Percentiles rank a stretch among this genome's conserved stretches.
Conservation (phyloP, 2,329 filamentous ascomycete species). For the Didymosphaeria variabile region DNA sequence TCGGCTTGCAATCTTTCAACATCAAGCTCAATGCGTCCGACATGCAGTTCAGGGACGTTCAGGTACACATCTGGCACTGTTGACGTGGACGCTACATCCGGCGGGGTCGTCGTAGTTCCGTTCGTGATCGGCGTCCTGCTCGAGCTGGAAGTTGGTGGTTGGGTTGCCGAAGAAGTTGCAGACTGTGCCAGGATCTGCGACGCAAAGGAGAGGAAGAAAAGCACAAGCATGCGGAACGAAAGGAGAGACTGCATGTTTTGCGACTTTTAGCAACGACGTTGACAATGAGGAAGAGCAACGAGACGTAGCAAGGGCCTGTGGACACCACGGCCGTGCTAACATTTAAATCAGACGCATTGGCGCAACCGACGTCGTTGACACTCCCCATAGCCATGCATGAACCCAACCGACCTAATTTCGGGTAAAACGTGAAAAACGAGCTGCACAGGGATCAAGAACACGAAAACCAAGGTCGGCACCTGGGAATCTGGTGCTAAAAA, state of each 20-base stretch:
- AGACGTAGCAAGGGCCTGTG: conserved; percentile 27
- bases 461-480: conserved; percentile 5
- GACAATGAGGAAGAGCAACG: conserved; percentile 22
- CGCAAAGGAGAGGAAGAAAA: conserved; percentile 38
- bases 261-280: conserved; percentile 15
- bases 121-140: conserved; percentile 27
- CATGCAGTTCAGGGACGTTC: conserved; percentile 65
- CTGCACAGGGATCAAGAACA: conserved; percentile 25
- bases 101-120: conserved; percentile 35
- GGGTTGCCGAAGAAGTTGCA: conserved; percentile 31
- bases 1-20: conserved; percentile 68
- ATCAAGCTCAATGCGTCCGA: conserved; percentile 67
- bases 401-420: conserved; percentile 37
- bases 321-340: conserved; percentile 25
- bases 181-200: conserved; percentile 41
- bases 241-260: conserved; percentile 44
- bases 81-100: conserved; percentile 35
- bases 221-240: conserved; percentile 45
- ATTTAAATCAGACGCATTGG: conserved; percentile 22
- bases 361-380: conserved; percentile 25
- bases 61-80: conserved; percentile 66
- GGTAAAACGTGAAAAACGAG: conserved; percentile 42
- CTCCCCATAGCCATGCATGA: conserved; percentile 29
- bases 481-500: conserved; percentile 22
- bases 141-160: conserved; percentile 42